phyloP scores from a whole-genome alignment of 1,284 basidiomycete species.

The Ceratobasidium sp. region DNA sequence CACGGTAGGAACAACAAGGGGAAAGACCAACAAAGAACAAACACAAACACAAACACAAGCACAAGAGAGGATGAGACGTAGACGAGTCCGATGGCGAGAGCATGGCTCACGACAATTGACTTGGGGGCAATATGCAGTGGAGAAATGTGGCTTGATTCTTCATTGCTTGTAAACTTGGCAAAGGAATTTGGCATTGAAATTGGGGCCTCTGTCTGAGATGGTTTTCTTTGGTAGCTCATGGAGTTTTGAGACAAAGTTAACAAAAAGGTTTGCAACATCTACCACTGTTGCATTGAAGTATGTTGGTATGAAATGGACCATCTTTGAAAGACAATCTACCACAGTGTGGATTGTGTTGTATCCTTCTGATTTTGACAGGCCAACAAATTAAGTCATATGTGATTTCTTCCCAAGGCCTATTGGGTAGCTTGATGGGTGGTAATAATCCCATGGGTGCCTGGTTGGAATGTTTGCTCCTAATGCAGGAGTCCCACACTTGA shows the following conservation, averaged over 20 bases:
- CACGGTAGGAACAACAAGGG: no score
- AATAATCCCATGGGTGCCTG: no score
- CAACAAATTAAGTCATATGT: constrained; percentile 8
- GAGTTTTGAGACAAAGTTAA: not conserved
- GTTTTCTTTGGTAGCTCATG: not conserved
- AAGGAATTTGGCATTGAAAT: not conserved
- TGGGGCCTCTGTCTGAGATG: not conserved
- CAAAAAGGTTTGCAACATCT: not conserved
- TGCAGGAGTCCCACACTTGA: not conserved
- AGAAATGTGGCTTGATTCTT: no score
- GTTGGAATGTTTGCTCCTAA: not conserved
- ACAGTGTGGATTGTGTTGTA: not conserved
- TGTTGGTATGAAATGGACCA: not conserved
- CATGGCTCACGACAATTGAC: no score
- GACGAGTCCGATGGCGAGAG: no score
- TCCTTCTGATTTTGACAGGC: not conserved
- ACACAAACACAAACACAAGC: no score
- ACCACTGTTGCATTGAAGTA: not conserved
- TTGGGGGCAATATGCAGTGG: no score
- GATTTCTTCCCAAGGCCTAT: constrained; percentile 4
- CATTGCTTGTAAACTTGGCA: not conserved
- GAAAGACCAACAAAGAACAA: no score
- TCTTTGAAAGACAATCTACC: constrained; percentile 3
- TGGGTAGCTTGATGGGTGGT: not conserved
- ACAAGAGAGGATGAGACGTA: no score